Conservation (phyloP, 805 yeast genomes). For the Ogataea philodendri region DNA sequence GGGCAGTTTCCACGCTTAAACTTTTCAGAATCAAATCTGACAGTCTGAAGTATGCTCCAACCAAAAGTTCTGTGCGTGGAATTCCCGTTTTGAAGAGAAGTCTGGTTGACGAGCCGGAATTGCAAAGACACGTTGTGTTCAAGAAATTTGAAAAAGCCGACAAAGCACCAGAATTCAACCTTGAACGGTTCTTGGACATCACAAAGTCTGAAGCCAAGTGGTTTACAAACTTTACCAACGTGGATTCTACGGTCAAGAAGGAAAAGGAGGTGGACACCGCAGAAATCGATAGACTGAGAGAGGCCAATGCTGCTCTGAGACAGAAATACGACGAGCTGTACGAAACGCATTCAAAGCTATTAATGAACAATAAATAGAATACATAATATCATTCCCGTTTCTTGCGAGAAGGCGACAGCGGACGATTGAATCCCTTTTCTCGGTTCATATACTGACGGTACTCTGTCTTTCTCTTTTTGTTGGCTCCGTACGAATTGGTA, state of each 20-base stretch:
- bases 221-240: conserved; percentile 44
- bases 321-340: conserved; percentile 58
- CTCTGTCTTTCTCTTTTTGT: conserved; percentile 38
- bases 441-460: conserved; percentile 64
- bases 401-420: conserved; percentile 47
- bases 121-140: conserved; percentile 44
- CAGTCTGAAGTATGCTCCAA: conserved; percentile 31
- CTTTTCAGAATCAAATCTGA: conserved; percentile 20
- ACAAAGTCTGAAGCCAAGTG: conserved; percentile 51
- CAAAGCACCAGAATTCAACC: conserved; percentile 31
- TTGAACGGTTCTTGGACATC: conserved; percentile 48
- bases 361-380: conserved; percentile 22
- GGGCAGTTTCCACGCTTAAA: conserved; percentile 27
- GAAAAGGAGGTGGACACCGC: conserved; percentile 36
- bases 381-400: conserved; percentile 12
- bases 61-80: conserved; percentile 34
- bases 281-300: conserved; percentile 49
- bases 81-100: conserved; percentile 69
- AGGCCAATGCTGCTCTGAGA: conserved; percentile 59
- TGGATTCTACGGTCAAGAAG: conserved; percentile 36
- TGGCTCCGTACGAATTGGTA: conserved; percentile 42
- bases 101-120: conserved; percentile 40
- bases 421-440: conserved; percentile 53
- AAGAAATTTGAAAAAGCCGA: conserved; percentile 35
- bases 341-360: conserved; percentile 45